phyloP scores from a whole-genome alignment of 106 monocot genomes.

The Alisma plantagoaquatica region DNA sequence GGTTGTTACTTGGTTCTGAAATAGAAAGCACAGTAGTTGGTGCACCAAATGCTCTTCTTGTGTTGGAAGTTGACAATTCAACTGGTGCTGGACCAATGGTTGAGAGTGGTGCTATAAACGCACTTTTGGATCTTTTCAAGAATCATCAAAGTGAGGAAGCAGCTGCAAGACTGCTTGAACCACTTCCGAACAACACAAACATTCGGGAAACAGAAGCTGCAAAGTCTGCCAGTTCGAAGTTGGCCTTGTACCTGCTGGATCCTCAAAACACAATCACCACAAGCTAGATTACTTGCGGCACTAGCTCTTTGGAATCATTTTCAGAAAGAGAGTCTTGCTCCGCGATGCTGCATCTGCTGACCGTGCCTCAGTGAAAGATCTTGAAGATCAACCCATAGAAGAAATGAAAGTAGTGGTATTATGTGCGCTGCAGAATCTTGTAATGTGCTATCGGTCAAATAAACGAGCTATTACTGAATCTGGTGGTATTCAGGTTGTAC shows the following conservation, averaged over 20 bases:
- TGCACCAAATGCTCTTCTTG: constrained; percentile 86
- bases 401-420: constrained; percentile 87
- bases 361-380: constrained; percentile 86
- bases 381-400: constrained; percentile 91
- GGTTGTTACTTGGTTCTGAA: constrained; percentile 75
- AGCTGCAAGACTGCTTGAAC: constrained; percentile 85
- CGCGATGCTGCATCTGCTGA: constrained; percentile 92
- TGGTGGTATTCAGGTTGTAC: constrained; percentile 77
- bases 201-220: constrained; percentile 87
- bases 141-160: constrained; percentile 92
- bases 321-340: constrained; percentile 85
- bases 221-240: constrained; percentile 64
- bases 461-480: constrained; percentile 89
- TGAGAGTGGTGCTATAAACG: constrained; percentile 87
- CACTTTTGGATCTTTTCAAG: constrained; percentile 72
- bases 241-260: constrained; percentile 89
- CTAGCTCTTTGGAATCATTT: constrained; percentile 94
- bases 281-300: constrained; percentile 81
- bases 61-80: constrained; percentile 85
- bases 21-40: constrained; percentile 71
- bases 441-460: constrained; percentile 83
- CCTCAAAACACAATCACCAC: constrained; percentile 94
- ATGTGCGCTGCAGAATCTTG: constrained; percentile 85
- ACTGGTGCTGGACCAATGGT: constrained; percentile 88
- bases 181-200: constrained; percentile 76